Percentiles rank a stretch among this genome's conserved stretches.
Conservation (phyloP, 2,329 filamentous ascomycete genomes). For the Aspergillus sp. region DNA sequence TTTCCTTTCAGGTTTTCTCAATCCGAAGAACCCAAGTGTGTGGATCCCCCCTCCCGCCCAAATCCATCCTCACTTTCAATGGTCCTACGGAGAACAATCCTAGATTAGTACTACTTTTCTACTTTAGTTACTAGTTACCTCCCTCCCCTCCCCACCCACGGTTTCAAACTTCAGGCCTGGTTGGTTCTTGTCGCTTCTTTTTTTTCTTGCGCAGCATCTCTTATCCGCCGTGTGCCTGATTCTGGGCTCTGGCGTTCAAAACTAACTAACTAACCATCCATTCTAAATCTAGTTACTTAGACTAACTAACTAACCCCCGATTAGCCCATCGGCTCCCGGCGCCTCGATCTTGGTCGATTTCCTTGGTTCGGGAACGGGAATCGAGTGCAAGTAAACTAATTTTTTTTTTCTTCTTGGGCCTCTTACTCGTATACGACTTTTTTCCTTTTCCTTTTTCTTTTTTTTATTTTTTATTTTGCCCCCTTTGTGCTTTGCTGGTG, state of each 20-base stretch:
- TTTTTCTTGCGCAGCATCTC: not conserved
- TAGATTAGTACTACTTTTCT: too few species aligned
- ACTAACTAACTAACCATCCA: too few species aligned
- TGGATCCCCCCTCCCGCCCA: too few species aligned
- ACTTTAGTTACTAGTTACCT: too few species aligned
- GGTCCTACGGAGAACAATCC: too few species aligned
- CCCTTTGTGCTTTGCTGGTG: not conserved
- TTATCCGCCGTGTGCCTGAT: not conserved
- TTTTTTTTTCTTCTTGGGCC: not conserved
- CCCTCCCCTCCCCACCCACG: too few species aligned
- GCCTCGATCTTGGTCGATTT: not conserved
- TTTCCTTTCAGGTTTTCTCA: too few species aligned
- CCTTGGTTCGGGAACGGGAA: constrained; percentile 3
- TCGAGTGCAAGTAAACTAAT: not conserved
- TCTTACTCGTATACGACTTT: not conserved
- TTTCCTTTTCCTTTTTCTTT: not conserved
- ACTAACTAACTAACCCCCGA: not conserved
- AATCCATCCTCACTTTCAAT: too few species aligned
- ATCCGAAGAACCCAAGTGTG: too few species aligned
- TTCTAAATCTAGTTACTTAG: too few species aligned
- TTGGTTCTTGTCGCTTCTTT: not conserved
- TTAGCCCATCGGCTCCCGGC: not conserved
- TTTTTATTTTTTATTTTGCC: not conserved
- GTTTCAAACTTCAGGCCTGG: too few species aligned
- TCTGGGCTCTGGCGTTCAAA: too few species aligned